phyloP scores from a whole-genome alignment of 108 stramenopile genomes.

The Epipyxis sp. region DNA sequence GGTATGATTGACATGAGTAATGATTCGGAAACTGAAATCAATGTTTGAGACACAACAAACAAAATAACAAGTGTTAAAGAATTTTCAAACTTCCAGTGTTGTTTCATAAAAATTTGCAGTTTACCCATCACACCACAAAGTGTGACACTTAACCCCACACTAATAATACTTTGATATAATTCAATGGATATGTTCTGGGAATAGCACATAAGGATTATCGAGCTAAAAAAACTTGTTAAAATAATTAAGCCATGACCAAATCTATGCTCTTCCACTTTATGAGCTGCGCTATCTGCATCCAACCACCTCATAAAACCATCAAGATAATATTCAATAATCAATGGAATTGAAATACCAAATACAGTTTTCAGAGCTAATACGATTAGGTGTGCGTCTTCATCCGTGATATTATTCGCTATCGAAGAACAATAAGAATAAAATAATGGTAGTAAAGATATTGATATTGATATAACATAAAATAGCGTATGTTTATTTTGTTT shows the following conservation, averaged over 20 bases:
- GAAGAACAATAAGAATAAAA: no score
- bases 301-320: not conserved
- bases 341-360: no score
- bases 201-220: not conserved
- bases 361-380: no score
- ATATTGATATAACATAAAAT: no score
- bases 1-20: not conserved
- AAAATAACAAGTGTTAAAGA: not conserved
- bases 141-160: not conserved
- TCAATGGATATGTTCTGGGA: no score
- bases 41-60: not conserved
- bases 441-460: no score
- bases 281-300: not conserved
- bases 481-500: no score
- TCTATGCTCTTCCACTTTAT: not conserved
- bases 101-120: not conserved
- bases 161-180: not conserved
- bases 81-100: not conserved
- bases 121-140: conserved; percentile 7
- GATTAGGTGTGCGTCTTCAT: no score
- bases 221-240: not conserved
- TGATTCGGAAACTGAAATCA: not conserved
- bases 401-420: no score
- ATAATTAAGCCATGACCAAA: not conserved
- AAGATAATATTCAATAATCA: conserved; percentile 8